These are phyloP conservation scores for Phyllosticta citrichinensis DNA, from an alignment of 2,329 filamentous ascomycete species.

Conservation along the genomic window DNA sequence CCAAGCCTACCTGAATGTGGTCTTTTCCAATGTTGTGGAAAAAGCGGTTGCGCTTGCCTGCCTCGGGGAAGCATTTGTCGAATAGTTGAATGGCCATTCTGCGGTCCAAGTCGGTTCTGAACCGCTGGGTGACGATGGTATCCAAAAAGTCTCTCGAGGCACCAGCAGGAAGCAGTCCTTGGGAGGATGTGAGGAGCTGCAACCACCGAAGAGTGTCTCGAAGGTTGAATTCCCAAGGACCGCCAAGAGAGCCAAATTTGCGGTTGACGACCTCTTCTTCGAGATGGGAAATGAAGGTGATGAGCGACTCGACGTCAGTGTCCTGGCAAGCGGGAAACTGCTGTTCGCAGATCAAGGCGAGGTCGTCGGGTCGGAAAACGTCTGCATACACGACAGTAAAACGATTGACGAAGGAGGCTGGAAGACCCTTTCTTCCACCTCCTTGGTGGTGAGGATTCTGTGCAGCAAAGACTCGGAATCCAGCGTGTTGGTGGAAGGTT, in stretches of 20 bases:
- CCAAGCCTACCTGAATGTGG: slow-evolving; percentile 71
- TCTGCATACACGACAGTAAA: slow-evolving; percentile 98
- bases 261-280: slow-evolving; percentile 58
- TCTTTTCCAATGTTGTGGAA: slow-evolving; percentile 59
- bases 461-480: slow-evolving; percentile 91
- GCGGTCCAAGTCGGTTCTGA: slow-evolving; percentile 63
- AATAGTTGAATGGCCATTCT: slow-evolving; percentile 57
- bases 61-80: slow-evolving; percentile 19
- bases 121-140: slow-evolving; percentile 77
- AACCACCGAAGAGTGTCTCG: slow-evolving; percentile 86
- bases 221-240: slow-evolving; percentile 93
- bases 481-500: slow-evolving; percentile 77
- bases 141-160: slow-evolving; percentile 65
- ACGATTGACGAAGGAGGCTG: slow-evolving; percentile 92
- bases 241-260: slow-evolving; percentile 47
- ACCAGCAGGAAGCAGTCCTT: slow-evolving; percentile 51
- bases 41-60: slow-evolving; percentile 39
- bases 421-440: slow-evolving; percentile 86
- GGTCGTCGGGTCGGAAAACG: slow-evolving; percentile 69
- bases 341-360: slow-evolving; percentile 70
- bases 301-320: slow-evolving; percentile 55
- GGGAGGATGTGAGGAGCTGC: slow-evolving; percentile 53
- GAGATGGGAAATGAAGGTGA: slow-evolving; percentile 70
- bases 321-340: slow-evolving; percentile 58
- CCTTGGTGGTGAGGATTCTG: slow-evolving; percentile 98